Conservation (phyloP, 805 yeast species). For the Candida jianshihensis region DNA sequence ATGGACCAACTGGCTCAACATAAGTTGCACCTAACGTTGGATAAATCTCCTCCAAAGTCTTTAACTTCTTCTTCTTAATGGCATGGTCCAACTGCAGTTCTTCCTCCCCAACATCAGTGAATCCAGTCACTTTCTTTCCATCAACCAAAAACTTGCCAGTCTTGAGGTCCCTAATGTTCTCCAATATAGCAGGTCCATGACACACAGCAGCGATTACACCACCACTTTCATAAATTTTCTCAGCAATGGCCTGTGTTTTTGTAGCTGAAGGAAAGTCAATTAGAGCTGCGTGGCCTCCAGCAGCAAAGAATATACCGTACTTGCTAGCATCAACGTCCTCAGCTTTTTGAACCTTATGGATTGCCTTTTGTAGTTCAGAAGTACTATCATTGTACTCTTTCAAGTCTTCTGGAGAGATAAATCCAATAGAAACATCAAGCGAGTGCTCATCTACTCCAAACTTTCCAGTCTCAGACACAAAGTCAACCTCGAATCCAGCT, state of each 20-base stretch:
- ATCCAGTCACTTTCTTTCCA: slow-evolving; percentile 55
- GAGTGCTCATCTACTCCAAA: slow-evolving; percentile 57
- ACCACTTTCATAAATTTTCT: slow-evolving; percentile 38
- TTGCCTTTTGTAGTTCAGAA: slow-evolving; percentile 32
- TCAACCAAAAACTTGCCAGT: slow-evolving; percentile 39
- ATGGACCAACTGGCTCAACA: slow-evolving; percentile 42
- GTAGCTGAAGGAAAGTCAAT: slow-evolving; percentile 51
- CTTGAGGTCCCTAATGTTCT: slow-evolving; percentile 33
- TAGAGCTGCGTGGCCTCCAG: slow-evolving; percentile 61
- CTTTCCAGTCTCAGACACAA: slow-evolving; percentile 53
- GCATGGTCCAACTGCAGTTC: slow-evolving; percentile 16
- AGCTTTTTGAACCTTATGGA: slow-evolving; percentile 38
- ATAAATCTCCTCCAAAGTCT: slow-evolving; percentile 4
- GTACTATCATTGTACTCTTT: slow-evolving; percentile 30
- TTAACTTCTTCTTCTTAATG: slow-evolving; percentile 21
- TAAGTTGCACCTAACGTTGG: slow-evolving; percentile 32
- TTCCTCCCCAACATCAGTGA: slow-evolving; percentile 48
- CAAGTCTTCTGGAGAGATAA: slow-evolving; percentile 38
- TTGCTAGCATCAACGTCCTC: slow-evolving; percentile 41
- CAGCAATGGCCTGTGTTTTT: slow-evolving; percentile 38
- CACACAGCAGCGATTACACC: slow-evolving; percentile 62
- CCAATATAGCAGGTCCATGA: slow-evolving; percentile 59
- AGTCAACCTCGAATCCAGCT: slow-evolving; percentile 45
- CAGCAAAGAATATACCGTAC: slow-evolving; percentile 49
- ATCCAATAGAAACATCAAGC: slow-evolving; percentile 24